Evolutionary conservation across 257 asterid genomes (phyloP).

Genomic region (Ballota nigra): DNA sequence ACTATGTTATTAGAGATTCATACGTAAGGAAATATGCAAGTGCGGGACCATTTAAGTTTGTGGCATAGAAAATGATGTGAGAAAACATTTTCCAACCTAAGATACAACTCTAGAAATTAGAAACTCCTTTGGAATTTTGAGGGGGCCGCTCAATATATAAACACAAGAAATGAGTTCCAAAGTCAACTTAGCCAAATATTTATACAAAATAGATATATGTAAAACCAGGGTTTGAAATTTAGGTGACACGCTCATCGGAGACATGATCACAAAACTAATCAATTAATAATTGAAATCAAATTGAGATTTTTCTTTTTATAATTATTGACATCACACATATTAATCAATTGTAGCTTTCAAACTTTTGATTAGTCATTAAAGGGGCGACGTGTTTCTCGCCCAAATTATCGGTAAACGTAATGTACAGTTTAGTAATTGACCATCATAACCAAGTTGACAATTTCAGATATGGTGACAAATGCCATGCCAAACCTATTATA

Average conservation of each 20-base stretch:
- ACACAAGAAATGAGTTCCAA: constrained; percentile 12
- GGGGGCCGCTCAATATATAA: background rate
- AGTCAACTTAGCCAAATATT: constrained; percentile 32
- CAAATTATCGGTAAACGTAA: constrained; percentile 22
- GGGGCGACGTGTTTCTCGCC: constrained; percentile 31
- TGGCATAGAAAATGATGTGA: constrained; percentile 1
- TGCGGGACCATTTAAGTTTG: background rate
- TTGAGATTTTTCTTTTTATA: background rate
- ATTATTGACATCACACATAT: background rate
- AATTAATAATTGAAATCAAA: background rate
- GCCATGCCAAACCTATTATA: background rate
- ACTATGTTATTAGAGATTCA: background rate
- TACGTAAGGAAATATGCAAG: background rate
- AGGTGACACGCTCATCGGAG: background rate
- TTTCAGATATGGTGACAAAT: constrained; percentile 1
- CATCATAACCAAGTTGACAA: background rate
- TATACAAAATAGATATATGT: background rate
- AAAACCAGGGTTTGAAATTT: background rate
- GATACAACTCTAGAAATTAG: background rate
- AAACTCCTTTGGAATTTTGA: background rate
- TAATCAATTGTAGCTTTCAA: constrained; percentile 23
- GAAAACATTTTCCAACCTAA: constrained; percentile 1
- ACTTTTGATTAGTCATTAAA: constrained; percentile 3
- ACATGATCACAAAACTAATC: background rate
- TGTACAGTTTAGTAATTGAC: constrained; percentile 17